phyloP scores from a whole-genome alignment of 768 basidiomycete genomes.

The Cystoderma amianthinum region DNA sequence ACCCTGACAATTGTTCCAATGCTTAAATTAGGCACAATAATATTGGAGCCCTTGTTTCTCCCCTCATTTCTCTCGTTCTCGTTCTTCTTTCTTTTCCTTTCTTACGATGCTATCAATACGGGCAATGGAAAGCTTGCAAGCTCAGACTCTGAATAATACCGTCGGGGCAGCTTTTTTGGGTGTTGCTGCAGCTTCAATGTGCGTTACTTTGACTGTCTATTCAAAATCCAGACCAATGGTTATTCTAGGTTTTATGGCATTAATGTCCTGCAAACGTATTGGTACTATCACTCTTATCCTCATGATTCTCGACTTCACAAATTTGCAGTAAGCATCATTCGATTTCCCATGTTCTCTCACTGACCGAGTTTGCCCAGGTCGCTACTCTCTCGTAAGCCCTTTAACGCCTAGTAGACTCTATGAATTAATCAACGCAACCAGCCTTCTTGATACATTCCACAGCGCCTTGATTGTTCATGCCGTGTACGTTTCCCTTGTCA shows the following conservation, averaged over 20 bases:
- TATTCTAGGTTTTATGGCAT: constrained; percentile 28
- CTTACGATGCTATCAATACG: neutral
- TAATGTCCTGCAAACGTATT: constrained; percentile 28
- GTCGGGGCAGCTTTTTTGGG: constrained; percentile 30
- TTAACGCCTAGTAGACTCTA: no score
- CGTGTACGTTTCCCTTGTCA: constrained; percentile 27
- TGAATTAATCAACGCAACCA: no score
- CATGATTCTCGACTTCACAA: constrained; percentile 28
- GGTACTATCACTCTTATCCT: constrained; percentile 31
- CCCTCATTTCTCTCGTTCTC: neutral
- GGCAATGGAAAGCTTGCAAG: constrained; percentile 13
- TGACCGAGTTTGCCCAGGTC: no score
- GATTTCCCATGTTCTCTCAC: no score
- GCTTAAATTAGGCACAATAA: neutral
- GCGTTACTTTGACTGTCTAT: constrained; percentile 6
- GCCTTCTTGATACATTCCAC: constrained; percentile 27
- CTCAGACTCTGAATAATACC: constrained; percentile 28
- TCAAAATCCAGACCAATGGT: no score
- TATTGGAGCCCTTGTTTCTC: neutral
- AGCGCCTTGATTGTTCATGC: constrained; percentile 24
- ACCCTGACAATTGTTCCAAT: neutral
- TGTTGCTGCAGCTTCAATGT: constrained; percentile 25
- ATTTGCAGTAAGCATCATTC: constrained; percentile 19
- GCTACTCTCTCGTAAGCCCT: no score
- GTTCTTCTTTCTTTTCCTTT: neutral